phyloP scores from a whole-genome alignment of 1,139 yeast genomes.

The Blastobotrys persicus region DNA sequence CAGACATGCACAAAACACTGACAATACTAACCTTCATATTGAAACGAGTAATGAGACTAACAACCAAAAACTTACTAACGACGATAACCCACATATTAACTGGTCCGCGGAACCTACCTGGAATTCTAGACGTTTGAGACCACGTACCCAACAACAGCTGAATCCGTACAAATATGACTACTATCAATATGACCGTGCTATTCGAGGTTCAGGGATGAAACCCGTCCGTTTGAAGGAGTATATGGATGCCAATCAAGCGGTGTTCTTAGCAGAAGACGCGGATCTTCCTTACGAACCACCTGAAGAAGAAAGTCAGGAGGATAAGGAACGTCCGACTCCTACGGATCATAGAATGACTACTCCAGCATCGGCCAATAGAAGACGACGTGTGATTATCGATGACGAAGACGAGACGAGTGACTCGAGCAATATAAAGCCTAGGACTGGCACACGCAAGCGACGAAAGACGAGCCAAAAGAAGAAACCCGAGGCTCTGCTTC shows the following conservation, averaged over 20 bases:
- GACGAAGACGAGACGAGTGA: conserved; percentile 5
- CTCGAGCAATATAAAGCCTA: too few species aligned
- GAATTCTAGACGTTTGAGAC: conserved; percentile 1
- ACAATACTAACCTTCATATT: neutral
- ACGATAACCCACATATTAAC: too few species aligned
- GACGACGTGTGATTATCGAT: neutral
- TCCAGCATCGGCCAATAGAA: neutral
- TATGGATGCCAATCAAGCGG: neutral
- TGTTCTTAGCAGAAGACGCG: conserved; percentile 1
- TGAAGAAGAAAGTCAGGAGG: conserved; percentile 9
- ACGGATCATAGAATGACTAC: too few species aligned
- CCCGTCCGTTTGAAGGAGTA: conserved; percentile 9
- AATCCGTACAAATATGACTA: conserved; percentile 11
- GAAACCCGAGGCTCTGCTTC: neutral
- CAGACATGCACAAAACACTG: neutral
- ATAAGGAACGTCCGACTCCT: neutral
- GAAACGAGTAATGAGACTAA: neutral
- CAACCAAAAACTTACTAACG: neutral
- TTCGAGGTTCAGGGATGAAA: conserved; percentile 8
- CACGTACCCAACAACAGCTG: conserved; percentile 9
- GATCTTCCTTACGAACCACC: conserved; percentile 10
- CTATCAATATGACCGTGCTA: conserved; percentile 3
- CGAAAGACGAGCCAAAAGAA: conserved; percentile 1
- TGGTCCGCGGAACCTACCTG: neutral
- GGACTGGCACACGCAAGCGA: too few species aligned